phyloP scores from a whole-genome alignment of 176 grass and related monocot genomes.

The Chrysopogon serrulatus region DNA sequence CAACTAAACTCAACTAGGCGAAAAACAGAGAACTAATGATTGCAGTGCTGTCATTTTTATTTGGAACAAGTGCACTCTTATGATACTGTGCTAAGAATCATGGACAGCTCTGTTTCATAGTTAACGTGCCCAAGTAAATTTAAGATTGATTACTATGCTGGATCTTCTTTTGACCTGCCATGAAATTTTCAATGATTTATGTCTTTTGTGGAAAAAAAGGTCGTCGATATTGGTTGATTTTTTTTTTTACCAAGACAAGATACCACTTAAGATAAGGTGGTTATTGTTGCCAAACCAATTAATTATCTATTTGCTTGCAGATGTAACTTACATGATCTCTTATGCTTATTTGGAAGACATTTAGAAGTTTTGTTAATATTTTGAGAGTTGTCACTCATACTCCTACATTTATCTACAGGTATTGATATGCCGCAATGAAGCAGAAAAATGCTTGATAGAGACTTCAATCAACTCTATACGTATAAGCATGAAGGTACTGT shows the following conservation, averaged over 20 bases:
- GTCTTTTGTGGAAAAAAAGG: neutral
- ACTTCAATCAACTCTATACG: slow-evolving; percentile 94
- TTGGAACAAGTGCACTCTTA: neutral
- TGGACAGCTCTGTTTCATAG: neutral
- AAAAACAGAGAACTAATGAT: neutral
- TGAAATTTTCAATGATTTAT: neutral
- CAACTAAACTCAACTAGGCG: neutral
- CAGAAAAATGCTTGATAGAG: slow-evolving; percentile 96
- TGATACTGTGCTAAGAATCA: neutral
- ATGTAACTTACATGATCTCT: neutral
- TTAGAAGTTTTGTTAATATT: neutral
- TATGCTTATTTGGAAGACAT: neutral
- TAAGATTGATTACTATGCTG: neutral
- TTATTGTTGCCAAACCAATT: neutral
- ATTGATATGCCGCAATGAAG: slow-evolving; percentile 92
- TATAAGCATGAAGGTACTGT: slow-evolving; percentile 88
- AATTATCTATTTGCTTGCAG: neutral
- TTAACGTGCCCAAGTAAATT: neutral
- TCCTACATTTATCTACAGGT: slow-evolving; percentile 36
- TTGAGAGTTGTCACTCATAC: neutral
- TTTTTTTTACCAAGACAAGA: neutral
- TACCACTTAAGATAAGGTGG: neutral
- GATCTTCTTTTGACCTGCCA: neutral
- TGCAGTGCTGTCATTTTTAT: neutral
- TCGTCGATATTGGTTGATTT: neutral